Base-by-base conservation (phyloP, 257 asterid species). In the Capsicum pubescens region DNA sequence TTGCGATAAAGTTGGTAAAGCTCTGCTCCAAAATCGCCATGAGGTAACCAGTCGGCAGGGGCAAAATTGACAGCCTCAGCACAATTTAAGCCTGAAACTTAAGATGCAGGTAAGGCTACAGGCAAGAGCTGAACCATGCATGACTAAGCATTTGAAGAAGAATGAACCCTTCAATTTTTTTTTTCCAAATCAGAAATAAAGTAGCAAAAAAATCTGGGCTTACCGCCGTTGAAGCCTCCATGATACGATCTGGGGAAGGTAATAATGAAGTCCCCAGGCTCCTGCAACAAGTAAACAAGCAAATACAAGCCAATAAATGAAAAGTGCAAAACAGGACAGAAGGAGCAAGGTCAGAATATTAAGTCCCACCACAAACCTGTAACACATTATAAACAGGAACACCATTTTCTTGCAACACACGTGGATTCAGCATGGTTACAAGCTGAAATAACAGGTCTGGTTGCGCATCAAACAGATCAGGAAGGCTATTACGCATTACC, bases 11-110 rank as follows among this genome's bases (percentile, higher is more conserved):
- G 92, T 83, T 93, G 92, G 89, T 95, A 95, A 32, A 94, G 93
- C 91, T 95, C 97, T 81, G 98, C 95, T 84, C 99, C 99, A 89
- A 91, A 91, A 86, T 98, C 97, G 81, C 99, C 99, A 89, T 94
- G 93, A 85, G 99, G 99, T 79, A 94, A 90, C 99, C 99, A 95
- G 88, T 95, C 99, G 83, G 98, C 98, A 88, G 99, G 97, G 64
- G 99, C 99, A 87, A 95, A 95, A 89, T 95, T 95, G 86, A 95
- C 99, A 76, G 99, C 99, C 92, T 95, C 99, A 7, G 99, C 99
- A 90, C 99, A 95, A 84, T 95, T 95, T 87, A 95, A 88, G 80
- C 99, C 99, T n/a, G n/a, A n/a, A n/a, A n/a, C n/a, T n/a, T n/a
- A n/a, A n/a, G n/a, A n/a, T n/a, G n/a, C n/a, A n/a, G n/a, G n/a